Evolutionary conservation across 352 stramenopile species (phyloP).

Genomic region (Pythium grandisporangium): DNA sequence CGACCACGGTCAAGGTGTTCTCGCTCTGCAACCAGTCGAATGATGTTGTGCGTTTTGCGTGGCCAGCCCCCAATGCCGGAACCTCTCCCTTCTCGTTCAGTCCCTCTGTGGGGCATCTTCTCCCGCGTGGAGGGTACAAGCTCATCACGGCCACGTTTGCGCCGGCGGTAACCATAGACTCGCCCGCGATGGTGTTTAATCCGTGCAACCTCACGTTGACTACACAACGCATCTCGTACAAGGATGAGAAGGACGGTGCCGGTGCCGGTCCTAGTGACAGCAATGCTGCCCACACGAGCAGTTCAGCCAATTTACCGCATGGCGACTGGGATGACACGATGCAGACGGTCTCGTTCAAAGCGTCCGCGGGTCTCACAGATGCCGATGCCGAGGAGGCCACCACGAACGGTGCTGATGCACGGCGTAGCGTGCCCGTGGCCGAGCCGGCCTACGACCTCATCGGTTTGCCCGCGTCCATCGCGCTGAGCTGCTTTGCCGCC

Average conservation of each 20-base stretch:
- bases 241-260: slow-evolving; percentile 6
- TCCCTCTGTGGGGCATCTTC: slow-evolving; percentile 63
- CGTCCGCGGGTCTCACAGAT: too few species aligned
- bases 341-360: slow-evolving; percentile 50
- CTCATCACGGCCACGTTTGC: slow-evolving; percentile 71
- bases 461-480: slow-evolving; percentile 21
- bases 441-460: slow-evolving; percentile 45
- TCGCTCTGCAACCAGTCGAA: slow-evolving; percentile 60
- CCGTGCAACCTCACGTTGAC: slow-evolving; percentile 28
- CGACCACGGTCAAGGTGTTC: slow-evolving; percentile 74
- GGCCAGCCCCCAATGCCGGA: too few species aligned
- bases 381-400: slow-evolving; percentile 12
- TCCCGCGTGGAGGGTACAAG: slow-evolving; percentile 43
- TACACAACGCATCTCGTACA: slow-evolving; percentile 48
- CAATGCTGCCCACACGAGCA: too few species aligned
- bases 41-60: slow-evolving; percentile 66
- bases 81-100: slow-evolving; percentile 58
- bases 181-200: slow-evolving; percentile 22
- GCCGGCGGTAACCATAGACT: slow-evolving; percentile 14
- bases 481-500: slow-evolving; percentile 52
- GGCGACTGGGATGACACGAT: slow-evolving; percentile 75
- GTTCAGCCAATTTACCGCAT: too few species aligned
- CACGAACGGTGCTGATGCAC: too few species aligned
- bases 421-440: slow-evolving; percentile 1
- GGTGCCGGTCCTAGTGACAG: too few species aligned